Base-by-base conservation (phyloP, 129 eudicot species). In the Glebionis coronaria region DNA sequence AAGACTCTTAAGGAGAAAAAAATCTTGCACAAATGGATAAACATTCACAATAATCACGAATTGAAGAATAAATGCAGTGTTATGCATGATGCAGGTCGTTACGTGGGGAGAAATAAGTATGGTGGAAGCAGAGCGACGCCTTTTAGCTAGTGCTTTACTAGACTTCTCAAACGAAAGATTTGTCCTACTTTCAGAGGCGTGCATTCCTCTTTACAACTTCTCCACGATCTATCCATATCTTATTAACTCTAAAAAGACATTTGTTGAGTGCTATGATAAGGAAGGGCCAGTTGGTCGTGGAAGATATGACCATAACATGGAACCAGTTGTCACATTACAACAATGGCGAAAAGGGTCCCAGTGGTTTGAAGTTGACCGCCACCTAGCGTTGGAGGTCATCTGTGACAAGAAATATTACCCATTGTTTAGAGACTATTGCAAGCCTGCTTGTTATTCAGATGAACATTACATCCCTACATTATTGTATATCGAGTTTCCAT, bases 261-360 rank as follows among this genome's bases (percentile, higher is more conserved):
- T 85, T 47, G 87, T 88, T 2, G 91, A 88, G 67, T 74, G 88
- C 54, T 80, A 80, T 12, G 96, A 88, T 61, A 11, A 50, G 13
- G 59, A 28, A 56, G 87, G 96, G 3, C 85, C 91, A 0, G 91
- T 82, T 0, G 88, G 87, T 16, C 87, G 83, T 0, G 96, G 91
- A 9, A 76, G 96, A 19, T 88, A 85, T 70, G 79, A 76, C 70
- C 38, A 55, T 10, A 46, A 23, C 27, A 85, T 88, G 91, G 65
- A 31, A 74, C 95, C 95, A 0, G 28, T 25, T 0, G 72, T 88
- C 0, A 69, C 69, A 4, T 15, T 76, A 1, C 65, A 66, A 55
- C 84, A 88, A 38, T 88, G 96, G 96, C 79, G 88, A 29, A 88
- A 88, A 72, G 96, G 91, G 9, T 72, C 96, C 11, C 96, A 88